Conservation (phyloP, 169 alveolate species). For the Eimeria acervulina region DNA sequence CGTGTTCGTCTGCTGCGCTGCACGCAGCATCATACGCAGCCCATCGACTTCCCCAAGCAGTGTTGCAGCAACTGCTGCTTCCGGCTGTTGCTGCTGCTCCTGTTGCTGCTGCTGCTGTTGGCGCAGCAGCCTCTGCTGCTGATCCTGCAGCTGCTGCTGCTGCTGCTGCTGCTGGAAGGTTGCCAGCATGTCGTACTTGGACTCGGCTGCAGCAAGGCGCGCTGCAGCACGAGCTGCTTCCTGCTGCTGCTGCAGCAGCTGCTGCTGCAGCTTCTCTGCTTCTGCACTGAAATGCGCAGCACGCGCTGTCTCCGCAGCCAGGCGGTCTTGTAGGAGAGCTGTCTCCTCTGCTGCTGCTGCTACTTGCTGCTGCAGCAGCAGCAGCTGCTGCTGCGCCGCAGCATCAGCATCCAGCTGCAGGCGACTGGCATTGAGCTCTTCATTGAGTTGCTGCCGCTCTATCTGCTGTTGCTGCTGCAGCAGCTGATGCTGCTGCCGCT, state of each 20-base stretch:
- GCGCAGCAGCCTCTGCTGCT: conserved; percentile 14
- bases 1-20: conserved; percentile 56
- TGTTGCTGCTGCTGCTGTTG: conserved; percentile 29
- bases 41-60: conserved; percentile 33
- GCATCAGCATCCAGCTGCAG: conserved; percentile 67
- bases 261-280: conserved; percentile 48
- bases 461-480: conserved; percentile 62
- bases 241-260: conserved; percentile 79
- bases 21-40: conserved; percentile 20
- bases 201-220: conserved; percentile 57
- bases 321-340: conserved; percentile 29
- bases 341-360: conserved; percentile 72
- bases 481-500: conserved; percentile 60
- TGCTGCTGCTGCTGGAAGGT: conserved; percentile 69
- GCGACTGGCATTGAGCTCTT: conserved; percentile 26
- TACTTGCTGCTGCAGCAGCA: conserved; percentile 78
- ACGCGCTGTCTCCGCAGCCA: conserved; percentile 61
- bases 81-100: conserved; percentile 61
- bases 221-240: conserved; percentile 49
- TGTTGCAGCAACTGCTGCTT: conserved; percentile 58
- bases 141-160: conserved; percentile 45
- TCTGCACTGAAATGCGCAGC: conserved; percentile 16
- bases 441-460: conserved; percentile 50
- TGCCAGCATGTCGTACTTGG: conserved; percentile 1
- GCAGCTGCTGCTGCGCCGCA: conserved; percentile 66